Percentiles rank a stretch among this genome's conserved stretches.
These are phyloP conservation scores for Seminavis robusta DNA, from an alignment of 108 stramenopile species.

Conservation along the genomic window DNA sequence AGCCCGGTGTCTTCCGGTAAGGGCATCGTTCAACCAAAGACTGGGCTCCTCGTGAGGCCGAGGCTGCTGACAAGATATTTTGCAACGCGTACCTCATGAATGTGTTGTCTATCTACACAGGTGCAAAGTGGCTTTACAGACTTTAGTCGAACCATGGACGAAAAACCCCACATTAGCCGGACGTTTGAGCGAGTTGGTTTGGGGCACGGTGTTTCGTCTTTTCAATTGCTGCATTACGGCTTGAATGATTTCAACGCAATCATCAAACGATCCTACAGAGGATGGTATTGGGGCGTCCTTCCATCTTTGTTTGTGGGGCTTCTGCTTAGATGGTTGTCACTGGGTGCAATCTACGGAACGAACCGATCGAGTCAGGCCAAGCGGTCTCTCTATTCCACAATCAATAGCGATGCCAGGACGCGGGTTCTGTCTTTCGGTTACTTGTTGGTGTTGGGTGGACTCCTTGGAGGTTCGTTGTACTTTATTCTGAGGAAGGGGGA, in stretches of 20 bases:
- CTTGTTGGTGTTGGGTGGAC: neutral
- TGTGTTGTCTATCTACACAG: too few species aligned
- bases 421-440: neutral
- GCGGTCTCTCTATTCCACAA: slow-evolving; percentile 9
- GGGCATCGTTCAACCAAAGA: too few species aligned
- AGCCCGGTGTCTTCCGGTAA: too few species aligned
- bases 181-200: too few species aligned
- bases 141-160: slow-evolving; percentile 4
- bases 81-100: too few species aligned
- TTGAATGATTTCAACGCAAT: slow-evolving; percentile 24
- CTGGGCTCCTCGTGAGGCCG: too few species aligned
- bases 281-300: slow-evolving; percentile 35
- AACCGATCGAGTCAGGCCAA: slow-evolving; percentile 24
- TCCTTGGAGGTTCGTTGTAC: too few species aligned
- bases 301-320: slow-evolving; percentile 36
- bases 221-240: slow-evolving; percentile 12
- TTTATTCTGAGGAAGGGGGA: too few species aligned
- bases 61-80: too few species aligned
- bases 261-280: slow-evolving; percentile 11
- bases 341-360: slow-evolving; percentile 19
- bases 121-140: slow-evolving; percentile 46
- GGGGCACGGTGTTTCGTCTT: too few species aligned
- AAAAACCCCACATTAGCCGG: too few species aligned
- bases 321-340: slow-evolving; percentile 20
- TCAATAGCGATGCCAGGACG: neutral